Base-by-base conservation (phyloP, 345 rosid species). In the Fremontodendron californicum region DNA sequence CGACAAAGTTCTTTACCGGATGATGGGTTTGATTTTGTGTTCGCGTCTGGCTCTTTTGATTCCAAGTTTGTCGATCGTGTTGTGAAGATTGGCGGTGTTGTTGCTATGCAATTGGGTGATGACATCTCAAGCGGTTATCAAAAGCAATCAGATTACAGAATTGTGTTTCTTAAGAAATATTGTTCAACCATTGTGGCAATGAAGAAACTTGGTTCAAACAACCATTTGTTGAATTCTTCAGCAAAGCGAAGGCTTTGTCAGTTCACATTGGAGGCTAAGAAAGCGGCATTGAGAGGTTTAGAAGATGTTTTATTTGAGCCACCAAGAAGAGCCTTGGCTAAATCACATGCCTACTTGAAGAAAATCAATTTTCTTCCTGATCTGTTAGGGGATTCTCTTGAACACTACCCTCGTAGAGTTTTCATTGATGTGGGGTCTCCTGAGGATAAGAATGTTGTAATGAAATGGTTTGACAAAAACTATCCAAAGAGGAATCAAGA, bases 301-400 rank as follows among this genome's bases (percentile, higher is more conserved):
- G n/a, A n/a, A n/a, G n/a, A n/a, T 82, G 81, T 75, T 57, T 63
- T 85, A 42, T 81, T 82, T 21, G 87, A 87, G 78, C 84, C 85
- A 6, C n/a, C n/a, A n/a, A 77, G 85, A n/a, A 80, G 64, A 67
- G 80, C 76, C 25, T 49, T 73, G 5, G 75, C 61, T 71, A 62
- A 60, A 57, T 75, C 87, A 4, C 43, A 67, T 6, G 74, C 29
- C 3, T 85, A 60, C n/a, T n/a, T n/a, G n/a, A n/a, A n/a, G n/a
- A n/a, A n/a, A n/a, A n/a, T n/a, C n/a, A n/a, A n/a, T n/a, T n/a
- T n/a, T n/a, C n/a, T n/a, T n/a, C n/a, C n/a, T n/a, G n/a, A n/a
- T n/a, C n/a, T n/a, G n/a, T n/a, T n/a, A n/a, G n/a, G n/a, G n/a
- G n/a, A n/a, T n/a, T n/a, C n/a, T n/a, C n/a, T n/a, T n/a, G n/a